A percentile compares a stretch with the other conserved stretches of the same genome.
Evolutionary conservation across 306 rosid genomes (phyloP).

Genomic region (Prunus mongolica): DNA sequence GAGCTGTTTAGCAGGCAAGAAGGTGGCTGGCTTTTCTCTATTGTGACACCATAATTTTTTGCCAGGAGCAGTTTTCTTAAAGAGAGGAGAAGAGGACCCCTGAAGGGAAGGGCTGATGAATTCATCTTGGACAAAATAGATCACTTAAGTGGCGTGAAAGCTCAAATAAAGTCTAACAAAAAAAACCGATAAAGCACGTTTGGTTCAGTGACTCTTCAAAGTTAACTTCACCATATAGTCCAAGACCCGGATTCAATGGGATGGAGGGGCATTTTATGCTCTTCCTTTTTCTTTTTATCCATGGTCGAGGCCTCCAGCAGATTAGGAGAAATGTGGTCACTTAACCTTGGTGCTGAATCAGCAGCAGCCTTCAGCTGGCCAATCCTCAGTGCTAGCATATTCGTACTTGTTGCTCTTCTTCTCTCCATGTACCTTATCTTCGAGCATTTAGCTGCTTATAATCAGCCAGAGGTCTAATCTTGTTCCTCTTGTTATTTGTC

Average conservation of each 20-base stretch:
- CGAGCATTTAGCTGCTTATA: conserved; percentile 88
- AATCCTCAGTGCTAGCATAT: conserved; percentile 73
- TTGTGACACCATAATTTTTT: not conserved
- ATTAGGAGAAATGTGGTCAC: conserved; percentile 54
- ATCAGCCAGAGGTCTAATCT: conserved; percentile 86
- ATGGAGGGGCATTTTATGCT: conserved; percentile 49
- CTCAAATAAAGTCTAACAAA: not conserved
- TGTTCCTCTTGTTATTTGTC: conserved; percentile 17
- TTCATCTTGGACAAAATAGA: conserved; percentile 13
- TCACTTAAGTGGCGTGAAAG: conserved; percentile 6
- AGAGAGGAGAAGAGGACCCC: not conserved
- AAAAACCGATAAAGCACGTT: conserved; percentile 3
- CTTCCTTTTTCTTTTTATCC: conserved; percentile 43
- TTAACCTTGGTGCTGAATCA: conserved; percentile 44
- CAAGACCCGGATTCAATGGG: conserved; percentile 44
- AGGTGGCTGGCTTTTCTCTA: not conserved
- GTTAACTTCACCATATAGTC: conserved; percentile 8
- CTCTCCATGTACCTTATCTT: conserved; percentile 87
- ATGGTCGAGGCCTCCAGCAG: conserved; percentile 66
- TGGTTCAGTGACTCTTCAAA: conserved; percentile 8
- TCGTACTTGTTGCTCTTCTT: conserved; percentile 70
- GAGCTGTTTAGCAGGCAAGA: conserved; percentile 8
- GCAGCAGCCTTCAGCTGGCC: conserved; percentile 68
- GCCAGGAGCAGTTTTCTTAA: conserved; percentile 6
- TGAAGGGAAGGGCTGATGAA: not conserved